Evolutionary conservation across 163 green algal species (phyloP).

Genomic region (Scenedesmus sp.): DNA sequence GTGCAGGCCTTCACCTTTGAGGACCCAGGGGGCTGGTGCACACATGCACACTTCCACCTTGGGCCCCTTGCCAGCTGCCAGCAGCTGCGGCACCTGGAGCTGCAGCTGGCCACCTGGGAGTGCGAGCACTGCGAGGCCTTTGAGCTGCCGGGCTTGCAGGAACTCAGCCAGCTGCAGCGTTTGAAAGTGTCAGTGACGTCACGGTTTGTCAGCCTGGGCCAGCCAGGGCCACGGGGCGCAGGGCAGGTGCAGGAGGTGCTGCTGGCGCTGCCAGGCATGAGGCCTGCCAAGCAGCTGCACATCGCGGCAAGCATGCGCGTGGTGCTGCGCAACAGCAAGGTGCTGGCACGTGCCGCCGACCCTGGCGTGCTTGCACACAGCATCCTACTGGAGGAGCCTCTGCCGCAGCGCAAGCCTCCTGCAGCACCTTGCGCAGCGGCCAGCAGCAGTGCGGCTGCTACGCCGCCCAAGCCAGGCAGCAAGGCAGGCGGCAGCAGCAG

Average conservation of each 20-base stretch:
- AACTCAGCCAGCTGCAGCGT: conserved; percentile 26
- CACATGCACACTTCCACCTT: conserved; percentile 27
- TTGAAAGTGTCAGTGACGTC: conserved; percentile 15
- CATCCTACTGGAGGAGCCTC: conserved; percentile 48
- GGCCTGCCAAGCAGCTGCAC: background rate
- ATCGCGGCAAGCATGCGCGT: conserved; percentile 41
- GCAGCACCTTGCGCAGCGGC: background rate
- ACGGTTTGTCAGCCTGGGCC: conserved; percentile 5
- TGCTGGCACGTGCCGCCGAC: background rate
- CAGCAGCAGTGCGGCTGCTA: background rate
- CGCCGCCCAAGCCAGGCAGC: background rate
- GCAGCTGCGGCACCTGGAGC: conserved; percentile 21
- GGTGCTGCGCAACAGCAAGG: conserved; percentile 51
- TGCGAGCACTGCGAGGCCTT: conserved; percentile 49
- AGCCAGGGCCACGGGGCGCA: background rate
- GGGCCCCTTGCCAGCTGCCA: background rate
- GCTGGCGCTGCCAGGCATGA: conserved; percentile 28
- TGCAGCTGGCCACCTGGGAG: conserved; percentile 49
- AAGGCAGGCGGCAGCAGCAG: conserved; percentile 13
- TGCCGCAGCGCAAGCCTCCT: conserved; percentile 22
- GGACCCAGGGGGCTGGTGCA: conserved; percentile 51
- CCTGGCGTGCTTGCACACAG: conserved; percentile 32
- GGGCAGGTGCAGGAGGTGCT: conserved; percentile 40
- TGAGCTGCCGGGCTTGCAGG: conserved; percentile 29
- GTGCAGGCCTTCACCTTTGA: conserved; percentile 45